A percentile compares a stretch with the other conserved stretches of the same genome.
Evolutionary conservation across 2,329 filamentous ascomycete species (phyloP).

Genomic region (Alternaria ventricosa): DNA sequence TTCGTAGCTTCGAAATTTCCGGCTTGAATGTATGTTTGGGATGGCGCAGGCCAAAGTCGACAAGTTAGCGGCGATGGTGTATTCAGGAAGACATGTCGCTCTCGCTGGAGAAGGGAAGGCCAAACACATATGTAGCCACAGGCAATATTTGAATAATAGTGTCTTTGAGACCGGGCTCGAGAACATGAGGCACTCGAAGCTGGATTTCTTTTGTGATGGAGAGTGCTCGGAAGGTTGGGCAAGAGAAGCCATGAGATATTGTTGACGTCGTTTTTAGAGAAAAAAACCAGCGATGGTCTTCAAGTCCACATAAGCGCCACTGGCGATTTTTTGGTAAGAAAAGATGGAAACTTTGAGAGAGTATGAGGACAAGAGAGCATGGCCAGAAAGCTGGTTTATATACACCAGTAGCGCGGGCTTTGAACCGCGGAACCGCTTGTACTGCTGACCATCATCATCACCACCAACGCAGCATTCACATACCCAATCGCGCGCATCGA

Average conservation of each 20-base stretch:
- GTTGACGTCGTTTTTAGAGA: not conserved
- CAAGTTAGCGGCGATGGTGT: too few species aligned
- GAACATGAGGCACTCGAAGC: too few species aligned
- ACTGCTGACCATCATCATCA: not conserved
- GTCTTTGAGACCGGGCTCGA: too few species aligned
- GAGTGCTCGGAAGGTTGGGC: too few species aligned
- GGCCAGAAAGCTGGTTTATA: not conserved
- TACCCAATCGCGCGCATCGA: not conserved
- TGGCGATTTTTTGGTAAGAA: not conserved
- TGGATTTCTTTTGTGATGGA: too few species aligned
- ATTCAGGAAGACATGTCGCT: not conserved
- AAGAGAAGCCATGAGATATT: too few species aligned
- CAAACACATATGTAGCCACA: too few species aligned
- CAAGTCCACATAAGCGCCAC: rapidly evolving
- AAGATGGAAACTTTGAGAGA: not conserved
- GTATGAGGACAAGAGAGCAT: not conserved
- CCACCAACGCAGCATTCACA: not conserved
- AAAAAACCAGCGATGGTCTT: not conserved
- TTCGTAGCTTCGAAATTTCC: not conserved
- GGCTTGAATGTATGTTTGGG: not conserved
- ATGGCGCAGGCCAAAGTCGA: not conserved
- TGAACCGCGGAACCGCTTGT: not conserved
- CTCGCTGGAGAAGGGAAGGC: not conserved
- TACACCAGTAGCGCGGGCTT: not conserved
- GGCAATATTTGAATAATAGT: too few species aligned